phyloP scores from a whole-genome alignment of 495 filamentous ascomycete species.

The Chaetomidium leptoderma region DNA sequence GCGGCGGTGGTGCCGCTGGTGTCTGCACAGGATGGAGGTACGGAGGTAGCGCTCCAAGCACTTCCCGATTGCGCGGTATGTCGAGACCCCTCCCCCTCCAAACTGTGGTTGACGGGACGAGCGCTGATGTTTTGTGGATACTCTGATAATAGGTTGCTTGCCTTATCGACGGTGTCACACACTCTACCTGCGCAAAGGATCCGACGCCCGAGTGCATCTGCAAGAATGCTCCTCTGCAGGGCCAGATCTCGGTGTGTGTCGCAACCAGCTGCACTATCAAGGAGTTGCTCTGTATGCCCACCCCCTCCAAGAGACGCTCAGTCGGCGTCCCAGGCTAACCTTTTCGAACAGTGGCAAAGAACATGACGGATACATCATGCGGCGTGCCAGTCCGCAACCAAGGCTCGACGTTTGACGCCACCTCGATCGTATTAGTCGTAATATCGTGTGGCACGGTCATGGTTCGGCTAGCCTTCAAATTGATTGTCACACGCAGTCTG shows the following conservation, averaged over 20 bases:
- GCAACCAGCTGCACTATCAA: slow-evolving; percentile 7
- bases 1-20: slow-evolving; percentile 10
- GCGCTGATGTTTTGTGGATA: background rate
- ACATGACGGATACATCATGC: slow-evolving; percentile 2
- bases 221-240: background rate
- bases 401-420: background rate
- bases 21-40: background rate
- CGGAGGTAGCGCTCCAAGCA: background rate
- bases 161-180: background rate
- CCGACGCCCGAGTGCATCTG: slow-evolving; percentile 8
- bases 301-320: background rate
- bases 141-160: background rate
- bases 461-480: slow-evolving; percentile 8
- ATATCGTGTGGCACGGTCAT: background rate
- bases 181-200: slow-evolving; percentile 1
- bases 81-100: background rate
- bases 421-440: slow-evolving; percentile 3
- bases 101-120: background rate
- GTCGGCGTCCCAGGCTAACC: no score
- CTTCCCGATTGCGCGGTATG: slow-evolving; percentile 10
- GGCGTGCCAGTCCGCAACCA: slow-evolving; percentile 8
- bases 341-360: slow-evolving; percentile 9
- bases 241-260: slow-evolving; percentile 4
- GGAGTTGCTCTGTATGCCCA: slow-evolving; percentile 3
- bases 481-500: background rate